Evolutionary conservation across 2,329 filamentous ascomycete genomes (phyloP).

Genomic region (Alternaria arborescens): DNA sequence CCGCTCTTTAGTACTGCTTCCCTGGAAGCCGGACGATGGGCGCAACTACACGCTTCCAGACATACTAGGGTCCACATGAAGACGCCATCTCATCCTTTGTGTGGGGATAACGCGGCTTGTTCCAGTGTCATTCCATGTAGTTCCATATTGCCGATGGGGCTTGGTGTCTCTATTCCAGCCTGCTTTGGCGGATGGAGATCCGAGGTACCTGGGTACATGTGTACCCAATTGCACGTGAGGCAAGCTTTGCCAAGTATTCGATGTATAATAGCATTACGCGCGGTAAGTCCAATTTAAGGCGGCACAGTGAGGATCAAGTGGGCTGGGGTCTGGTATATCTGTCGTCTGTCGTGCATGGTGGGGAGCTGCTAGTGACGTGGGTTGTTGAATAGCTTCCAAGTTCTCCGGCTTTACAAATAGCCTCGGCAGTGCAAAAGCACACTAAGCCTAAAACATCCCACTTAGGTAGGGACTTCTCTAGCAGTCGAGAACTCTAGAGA

Average conservation of each 20-base stretch:
- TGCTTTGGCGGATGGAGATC: slow-evolving; percentile 10
- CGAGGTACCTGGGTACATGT: slow-evolving; percentile 6
- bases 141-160: slow-evolving; percentile 25
- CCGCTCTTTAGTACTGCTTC: slow-evolving; percentile 23
- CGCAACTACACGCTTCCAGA: slow-evolving; percentile 8
- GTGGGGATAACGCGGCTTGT: slow-evolving; percentile 18
- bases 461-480: no score
- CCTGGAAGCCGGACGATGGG: background rate
- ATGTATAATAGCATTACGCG: slow-evolving; percentile 15
- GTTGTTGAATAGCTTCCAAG: slow-evolving; percentile 3
- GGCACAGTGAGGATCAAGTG: slow-evolving; percentile 1
- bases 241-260: background rate
- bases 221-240: background rate
- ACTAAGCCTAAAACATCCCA: background rate
- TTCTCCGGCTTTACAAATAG: slow-evolving; percentile 11
- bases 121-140: background rate
- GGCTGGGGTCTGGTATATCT: slow-evolving; percentile 8
- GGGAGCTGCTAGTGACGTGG: slow-evolving; percentile 17
- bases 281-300: background rate
- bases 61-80: slow-evolving; percentile 19
- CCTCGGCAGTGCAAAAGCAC: background rate
- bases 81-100: slow-evolving; percentile 8
- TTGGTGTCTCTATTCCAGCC: slow-evolving; percentile 9
- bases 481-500: background rate
- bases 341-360: slow-evolving; percentile 11